Percentiles rank a stretch among this genome's conserved stretches.
Conservation (phyloP, 169 alveolate species). For the Cryptosporidium felis region DNA sequence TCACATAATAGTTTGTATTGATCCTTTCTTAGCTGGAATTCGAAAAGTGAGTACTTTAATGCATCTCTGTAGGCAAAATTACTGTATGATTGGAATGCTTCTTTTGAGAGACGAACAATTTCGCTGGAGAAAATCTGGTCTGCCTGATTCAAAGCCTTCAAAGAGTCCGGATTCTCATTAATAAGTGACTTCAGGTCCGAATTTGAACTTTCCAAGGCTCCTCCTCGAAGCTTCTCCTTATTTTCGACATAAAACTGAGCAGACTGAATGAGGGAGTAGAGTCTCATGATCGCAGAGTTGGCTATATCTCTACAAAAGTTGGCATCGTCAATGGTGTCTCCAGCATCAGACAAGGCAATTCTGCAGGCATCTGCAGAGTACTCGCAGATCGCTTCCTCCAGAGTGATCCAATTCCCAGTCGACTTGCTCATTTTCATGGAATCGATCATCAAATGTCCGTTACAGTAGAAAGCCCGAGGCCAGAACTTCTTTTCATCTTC, state of each 20-base stretch:
- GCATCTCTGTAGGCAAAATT: constrained; percentile 86
- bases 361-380: constrained; percentile 98
- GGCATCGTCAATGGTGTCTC: constrained; percentile 96
- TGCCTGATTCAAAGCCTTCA: constrained; percentile 54
- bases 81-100: constrained; percentile 81
- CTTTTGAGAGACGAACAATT: constrained; percentile 79
- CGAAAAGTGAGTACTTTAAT: constrained; percentile 84
- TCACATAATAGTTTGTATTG: constrained; percentile 79
- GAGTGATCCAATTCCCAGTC: constrained; percentile 95
- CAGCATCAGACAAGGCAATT: constrained; percentile 98
- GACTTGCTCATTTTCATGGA: constrained; percentile 97
- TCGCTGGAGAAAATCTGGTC: constrained; percentile 86
- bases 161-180: background rate
- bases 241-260: constrained; percentile 78
- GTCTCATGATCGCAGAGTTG: constrained; percentile 84
- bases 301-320: constrained; percentile 89
- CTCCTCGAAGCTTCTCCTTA: constrained; percentile 73
- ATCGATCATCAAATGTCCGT: constrained; percentile 96
- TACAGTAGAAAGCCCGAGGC: constrained; percentile 92
- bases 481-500: constrained; percentile 79
- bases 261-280: constrained; percentile 77
- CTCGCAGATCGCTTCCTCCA: constrained; percentile 88
- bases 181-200: constrained; percentile 9
- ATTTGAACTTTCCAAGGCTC: constrained; percentile 34
- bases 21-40: constrained; percentile 80